These are phyloP conservation scores for Diaporthe velutina DNA, from an alignment of 2,329 filamentous ascomycete genomes.

Conservation along the genomic window DNA sequence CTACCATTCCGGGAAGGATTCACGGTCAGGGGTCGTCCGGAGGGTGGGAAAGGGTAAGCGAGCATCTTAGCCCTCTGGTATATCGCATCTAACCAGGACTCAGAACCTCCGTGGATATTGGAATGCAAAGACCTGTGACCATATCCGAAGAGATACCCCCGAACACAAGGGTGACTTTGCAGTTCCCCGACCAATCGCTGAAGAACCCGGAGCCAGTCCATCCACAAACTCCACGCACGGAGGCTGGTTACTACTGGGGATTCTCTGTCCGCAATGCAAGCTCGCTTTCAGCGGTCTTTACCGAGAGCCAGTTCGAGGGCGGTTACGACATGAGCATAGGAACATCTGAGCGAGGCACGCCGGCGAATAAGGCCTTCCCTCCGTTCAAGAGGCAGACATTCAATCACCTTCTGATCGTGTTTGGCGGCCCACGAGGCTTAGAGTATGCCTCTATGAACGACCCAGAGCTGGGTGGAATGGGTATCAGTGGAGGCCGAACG, in stretches of 20 bases:
- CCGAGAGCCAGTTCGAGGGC: constrained; percentile 78
- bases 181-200: constrained; percentile 65
- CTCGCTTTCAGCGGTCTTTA: constrained; percentile 80
- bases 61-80: constrained; percentile 33
- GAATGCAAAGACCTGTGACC: constrained; percentile 66
- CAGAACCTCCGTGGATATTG: constrained; percentile 71
- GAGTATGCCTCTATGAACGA: constrained; percentile 80
- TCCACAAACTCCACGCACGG: constrained; percentile 77
- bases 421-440: constrained; percentile 84
- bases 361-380: constrained; percentile 62
- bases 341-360: constrained; percentile 81
- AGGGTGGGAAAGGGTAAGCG: constrained; percentile 52
- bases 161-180: constrained; percentile 80
- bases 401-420: constrained; percentile 81
- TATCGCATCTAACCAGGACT: constrained; percentile 42
- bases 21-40: constrained; percentile 62
- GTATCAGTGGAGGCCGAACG: constrained; percentile 73
- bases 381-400: constrained; percentile 62
- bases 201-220: constrained; percentile 71
- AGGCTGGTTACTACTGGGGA: constrained; percentile 89
- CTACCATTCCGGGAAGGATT: constrained; percentile 85
- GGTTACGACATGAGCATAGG: constrained; percentile 89
- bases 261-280: constrained; percentile 77
- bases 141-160: constrained; percentile 74
- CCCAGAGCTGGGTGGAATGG: constrained; percentile 67